Conservation (phyloP, 257 asterid species). For the Rhazya stricta region DNA sequence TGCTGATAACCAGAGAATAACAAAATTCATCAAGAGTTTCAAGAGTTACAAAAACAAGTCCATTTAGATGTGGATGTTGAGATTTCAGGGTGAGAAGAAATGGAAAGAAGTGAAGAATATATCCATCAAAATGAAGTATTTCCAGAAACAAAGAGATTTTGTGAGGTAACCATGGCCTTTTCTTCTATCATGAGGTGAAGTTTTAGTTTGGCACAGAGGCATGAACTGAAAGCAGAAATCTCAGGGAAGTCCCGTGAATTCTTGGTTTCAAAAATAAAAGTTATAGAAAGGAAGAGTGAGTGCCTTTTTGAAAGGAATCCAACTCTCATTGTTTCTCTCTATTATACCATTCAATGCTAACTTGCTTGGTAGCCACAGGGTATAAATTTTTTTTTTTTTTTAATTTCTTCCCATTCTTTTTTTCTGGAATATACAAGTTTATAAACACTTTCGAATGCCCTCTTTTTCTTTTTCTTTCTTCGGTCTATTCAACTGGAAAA, state of each 20-base stretch:
- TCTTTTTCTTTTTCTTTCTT: background rate
- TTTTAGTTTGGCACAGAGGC: slow-evolving; percentile 15
- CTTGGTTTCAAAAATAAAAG: slow-evolving; percentile 27
- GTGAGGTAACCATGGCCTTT: slow-evolving; percentile 26
- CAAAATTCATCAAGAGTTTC: background rate
- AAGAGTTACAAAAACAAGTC: background rate
- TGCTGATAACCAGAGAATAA: slow-evolving; percentile 5
- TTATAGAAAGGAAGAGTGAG: slow-evolving; percentile 7
- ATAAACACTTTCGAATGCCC: too few species aligned
- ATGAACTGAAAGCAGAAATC: slow-evolving; percentile 24
- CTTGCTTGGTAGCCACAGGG: slow-evolving; percentile 26
- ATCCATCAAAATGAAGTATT: slow-evolving; percentile 18
- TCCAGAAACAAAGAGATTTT: slow-evolving; percentile 25
- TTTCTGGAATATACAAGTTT: background rate
- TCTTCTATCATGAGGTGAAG: slow-evolving; percentile 30
- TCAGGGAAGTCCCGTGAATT: slow-evolving; percentile 45
- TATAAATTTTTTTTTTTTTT: background rate
- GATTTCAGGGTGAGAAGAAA: slow-evolving; percentile 16
- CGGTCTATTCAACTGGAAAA: too few species aligned
- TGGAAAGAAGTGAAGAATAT: slow-evolving; percentile 1
- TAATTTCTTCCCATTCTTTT: background rate
- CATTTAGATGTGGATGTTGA: slow-evolving; percentile 11
- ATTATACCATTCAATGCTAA: slow-evolving; percentile 29
- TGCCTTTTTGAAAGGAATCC: slow-evolving; percentile 20
- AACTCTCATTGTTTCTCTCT: slow-evolving; percentile 23